Conservation (phyloP, 768 basidiomycete genomes). For the Collybiopsis luxurians region DNA sequence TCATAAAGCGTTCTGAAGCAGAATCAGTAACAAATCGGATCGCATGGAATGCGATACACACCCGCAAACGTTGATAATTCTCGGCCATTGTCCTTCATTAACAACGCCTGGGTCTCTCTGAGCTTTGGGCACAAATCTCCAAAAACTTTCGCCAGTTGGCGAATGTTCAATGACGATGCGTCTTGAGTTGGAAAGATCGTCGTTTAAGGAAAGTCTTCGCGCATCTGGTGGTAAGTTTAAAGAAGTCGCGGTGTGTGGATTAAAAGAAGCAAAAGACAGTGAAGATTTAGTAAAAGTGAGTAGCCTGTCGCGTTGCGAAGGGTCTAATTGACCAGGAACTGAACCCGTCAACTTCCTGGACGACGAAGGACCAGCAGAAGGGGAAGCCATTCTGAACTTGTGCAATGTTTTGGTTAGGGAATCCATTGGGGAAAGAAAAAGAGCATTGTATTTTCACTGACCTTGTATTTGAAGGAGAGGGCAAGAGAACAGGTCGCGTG, state of each 20-base stretch:
- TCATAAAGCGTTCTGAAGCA: constrained; percentile 41
- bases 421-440: constrained; percentile 1
- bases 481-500: neutral
- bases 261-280: constrained; percentile 73
- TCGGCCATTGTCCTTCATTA: constrained; percentile 73
- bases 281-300: constrained; percentile 56
- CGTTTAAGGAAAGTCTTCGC: constrained; percentile 40
- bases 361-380: constrained; percentile 21
- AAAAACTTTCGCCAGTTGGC: constrained; percentile 52
- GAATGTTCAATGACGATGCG: constrained; percentile 73
- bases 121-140: constrained; percentile 80
- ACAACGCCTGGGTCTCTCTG: constrained; percentile 50
- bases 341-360: constrained; percentile 36
- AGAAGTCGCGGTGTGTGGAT: constrained; percentile 61
- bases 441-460: constrained; percentile 14
- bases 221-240: constrained; percentile 30
- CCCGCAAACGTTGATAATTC: constrained; percentile 68
- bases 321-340: constrained; percentile 64
- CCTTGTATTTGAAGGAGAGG: neutral
- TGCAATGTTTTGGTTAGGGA: neutral
- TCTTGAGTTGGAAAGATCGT: constrained; percentile 54
- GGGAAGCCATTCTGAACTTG: constrained; percentile 13
- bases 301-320: constrained; percentile 57
- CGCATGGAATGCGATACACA: constrained; percentile 21
- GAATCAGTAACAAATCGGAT: neutral